A percentile compares a stretch with the other conserved stretches of the same genome.
These are phyloP conservation scores for Phytophthora ohioensis DNA, from an alignment of 352 stramenopile genomes.

Conservation along the genomic window DNA sequence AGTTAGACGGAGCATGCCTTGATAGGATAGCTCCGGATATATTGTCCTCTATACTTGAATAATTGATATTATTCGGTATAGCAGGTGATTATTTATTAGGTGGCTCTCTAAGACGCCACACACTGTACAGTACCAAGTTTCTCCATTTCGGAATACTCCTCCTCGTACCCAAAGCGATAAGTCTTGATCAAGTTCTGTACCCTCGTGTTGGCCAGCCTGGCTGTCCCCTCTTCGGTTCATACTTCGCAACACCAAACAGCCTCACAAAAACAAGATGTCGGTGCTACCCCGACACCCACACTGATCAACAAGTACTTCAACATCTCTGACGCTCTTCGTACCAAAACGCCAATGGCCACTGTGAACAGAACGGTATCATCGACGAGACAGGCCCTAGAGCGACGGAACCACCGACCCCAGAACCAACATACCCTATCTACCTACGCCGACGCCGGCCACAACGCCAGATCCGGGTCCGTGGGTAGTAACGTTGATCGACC, in stretches of 20 bases:
- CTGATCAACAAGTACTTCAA: constrained; percentile 9
- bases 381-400: constrained; percentile 1
- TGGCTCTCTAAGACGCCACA: background rate
- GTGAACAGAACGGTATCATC: background rate
- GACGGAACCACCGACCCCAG: constrained; percentile 7
- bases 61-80: too few relatives aligned
- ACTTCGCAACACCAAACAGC: background rate
- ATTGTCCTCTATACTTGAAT: too few relatives aligned
- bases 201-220: background rate
- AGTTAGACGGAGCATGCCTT: too few relatives aligned
- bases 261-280: background rate
- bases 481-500: background rate
- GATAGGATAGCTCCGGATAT: too few relatives aligned
- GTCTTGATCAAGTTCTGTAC: background rate
- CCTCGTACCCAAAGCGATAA: background rate
- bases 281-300: background rate
- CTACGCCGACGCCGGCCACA: background rate
- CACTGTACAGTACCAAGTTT: background rate
- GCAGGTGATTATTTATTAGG: background rate
- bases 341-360: background rate
- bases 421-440: background rate
- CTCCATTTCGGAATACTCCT: constrained; percentile 1
- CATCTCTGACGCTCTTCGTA: constrained; percentile 4
- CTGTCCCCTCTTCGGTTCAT: background rate
- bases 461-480: background rate